Base-by-base conservation (phyloP, 371 early-diverging fungal genomes). In the Mortierella polycephala region DNA sequence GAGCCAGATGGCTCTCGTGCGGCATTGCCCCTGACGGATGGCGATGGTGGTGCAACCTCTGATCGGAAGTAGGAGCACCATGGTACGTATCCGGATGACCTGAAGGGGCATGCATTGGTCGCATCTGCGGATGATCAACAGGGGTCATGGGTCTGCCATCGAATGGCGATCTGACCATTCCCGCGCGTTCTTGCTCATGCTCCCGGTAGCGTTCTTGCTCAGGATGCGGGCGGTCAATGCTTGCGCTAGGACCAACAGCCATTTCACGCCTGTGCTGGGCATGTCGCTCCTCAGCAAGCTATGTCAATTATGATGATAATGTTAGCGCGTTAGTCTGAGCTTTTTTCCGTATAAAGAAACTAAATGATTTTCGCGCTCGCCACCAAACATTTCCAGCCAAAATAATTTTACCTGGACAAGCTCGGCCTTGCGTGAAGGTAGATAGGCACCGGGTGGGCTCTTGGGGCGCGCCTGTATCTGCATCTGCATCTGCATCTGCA, bases 171-270 rank as follows among this genome's bases (percentile, higher is more conserved):
- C 61, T 54, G 18, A 60, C 67, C n/a, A 45, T 47, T 1, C 39
- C 14, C 7, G 53, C 14, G 11, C 30, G 60, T 7, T 65, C 66
- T n/a, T 66, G 62, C n/a, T 66, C 66, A 6, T 52, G 58, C 47
- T 50, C 55, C n/a, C 54, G 64, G n/a, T 64, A 62, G 20, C 53
- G 54, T n/a, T 59, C 71, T 53, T 64, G 64, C n/a, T 42, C 59
- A 16, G 53, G 51, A 46, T 42, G 62, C 20, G 49, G 21, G 3
- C 69, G 57, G 1, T 69, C 69, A 4, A 4, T 42, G 8, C 13
- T 42, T 7, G 42, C 56, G 8, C 18, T 7, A 39, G 44, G 7
- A 5, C 45, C 23, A 21, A n/a, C 49, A 11, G 45, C 58, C 62
- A 45, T 58, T 6, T 55, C 69, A 6, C 63, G 58, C 40, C 69